Evolutionary conservation across 495 filamentous ascomycete genomes (phyloP), one percentile per base, ranked within the genome.

Genomic region (Pyrenula aspistea): DNA sequence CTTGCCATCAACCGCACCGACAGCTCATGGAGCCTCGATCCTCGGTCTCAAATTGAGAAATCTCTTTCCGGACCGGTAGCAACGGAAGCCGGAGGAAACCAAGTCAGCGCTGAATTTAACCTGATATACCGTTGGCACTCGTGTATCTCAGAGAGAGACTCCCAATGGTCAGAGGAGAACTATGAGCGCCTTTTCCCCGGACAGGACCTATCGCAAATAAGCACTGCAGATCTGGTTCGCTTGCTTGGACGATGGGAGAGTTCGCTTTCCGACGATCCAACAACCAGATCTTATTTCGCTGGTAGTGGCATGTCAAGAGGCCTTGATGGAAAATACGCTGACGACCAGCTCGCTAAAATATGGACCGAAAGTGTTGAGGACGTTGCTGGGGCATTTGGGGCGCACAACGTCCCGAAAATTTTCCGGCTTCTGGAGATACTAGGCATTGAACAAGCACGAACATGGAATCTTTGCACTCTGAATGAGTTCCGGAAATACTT

Each of bases 401-500:
- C 85, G 1, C 82, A 83, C 4, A 84, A 87, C 59, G 85, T 94
- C 0, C 91, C 91, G 0, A 69, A 73, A 12, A 75, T 87, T 49
- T 78, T 96, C 73, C 80, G 80, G 53, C 78, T 81, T 12, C 76
- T 95, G 15, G 91, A 96, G 65, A 85, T 92, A 49, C 76, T 96
- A 0, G 89, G 91, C 36, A 95, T 96, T 56, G 78, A 89, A 60
- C 89, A 94, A 60, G 84, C 86, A 2, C 83, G 91, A 10, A 77
- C 80, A 20, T 95, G 91, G 91, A 88, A 89, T 59, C 63, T 91
- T 22, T 85, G 86, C 0, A 85, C 87, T 2, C 71, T 96, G 54
- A 96, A 96, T 66, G 91, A 96, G 67, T 91, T 96, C 72, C 76
- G 91, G 36, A 76, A 82, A 60, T 88, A 87, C 72, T 92, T 94